Percentiles rank a stretch among this genome's conserved stretches.
Conservation (phyloP, 208 protist species). For the Perkinsela sp. region DNA sequence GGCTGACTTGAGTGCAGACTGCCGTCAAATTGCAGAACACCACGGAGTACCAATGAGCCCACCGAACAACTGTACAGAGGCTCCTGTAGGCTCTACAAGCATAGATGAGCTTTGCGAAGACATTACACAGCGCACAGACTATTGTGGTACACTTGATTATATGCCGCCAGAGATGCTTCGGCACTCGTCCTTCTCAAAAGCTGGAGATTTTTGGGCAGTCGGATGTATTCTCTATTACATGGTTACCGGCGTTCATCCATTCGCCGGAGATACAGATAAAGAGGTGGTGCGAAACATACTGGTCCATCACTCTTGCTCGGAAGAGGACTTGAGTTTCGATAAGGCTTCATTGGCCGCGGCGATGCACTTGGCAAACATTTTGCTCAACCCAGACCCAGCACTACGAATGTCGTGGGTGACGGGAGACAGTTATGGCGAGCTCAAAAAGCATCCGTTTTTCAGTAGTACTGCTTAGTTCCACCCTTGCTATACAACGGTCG, state of each 20-base stretch:
- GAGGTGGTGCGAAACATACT: slow-evolving; percentile 1
- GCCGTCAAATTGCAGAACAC: no score
- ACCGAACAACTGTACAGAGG: not conserved
- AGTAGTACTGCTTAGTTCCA: no score
- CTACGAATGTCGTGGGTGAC: not conserved
- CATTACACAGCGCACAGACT: slow-evolving; percentile 27
- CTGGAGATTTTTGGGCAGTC: slow-evolving; percentile 66
- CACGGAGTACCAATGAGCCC: no score
- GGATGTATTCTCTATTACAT: slow-evolving; percentile 60
- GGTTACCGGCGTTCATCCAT: slow-evolving; percentile 35
- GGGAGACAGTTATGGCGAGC: not conserved
- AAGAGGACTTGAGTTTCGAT: not conserved
- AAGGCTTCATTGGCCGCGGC: not conserved
- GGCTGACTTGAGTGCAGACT: no score
- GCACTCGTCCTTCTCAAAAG: slow-evolving; percentile 43
- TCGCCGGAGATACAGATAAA: slow-evolving; percentile 11
- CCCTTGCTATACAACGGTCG: no score
- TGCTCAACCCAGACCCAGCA: not conserved
- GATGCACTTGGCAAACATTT: not conserved
- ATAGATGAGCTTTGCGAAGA: not conserved
- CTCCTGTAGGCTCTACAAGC: not conserved
- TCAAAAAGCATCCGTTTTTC: not conserved
- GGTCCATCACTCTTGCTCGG: not conserved
- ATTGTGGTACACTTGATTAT: slow-evolving; percentile 48
- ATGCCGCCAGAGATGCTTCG: slow-evolving; percentile 64